A percentile compares a stretch with the other conserved stretches of the same genome.
Evolutionary conservation across 75 land plant species (phyloP).

Genomic region (Gnetum montanum): DNA sequence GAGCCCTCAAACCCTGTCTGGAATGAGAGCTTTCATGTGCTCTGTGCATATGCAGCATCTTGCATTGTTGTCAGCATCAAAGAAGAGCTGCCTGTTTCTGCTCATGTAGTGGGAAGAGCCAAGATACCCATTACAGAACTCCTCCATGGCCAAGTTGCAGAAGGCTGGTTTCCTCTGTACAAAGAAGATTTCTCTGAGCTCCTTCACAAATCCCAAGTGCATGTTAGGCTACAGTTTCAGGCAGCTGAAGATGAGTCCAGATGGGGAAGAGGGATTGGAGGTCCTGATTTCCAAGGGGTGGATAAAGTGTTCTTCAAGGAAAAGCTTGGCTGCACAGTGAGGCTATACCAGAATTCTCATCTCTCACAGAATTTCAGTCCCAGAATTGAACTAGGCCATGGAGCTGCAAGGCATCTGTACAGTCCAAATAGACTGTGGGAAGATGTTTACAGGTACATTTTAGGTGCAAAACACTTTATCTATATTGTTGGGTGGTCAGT

Average conservation of each 20-base stretch:
- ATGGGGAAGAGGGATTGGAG: constrained; percentile 21
- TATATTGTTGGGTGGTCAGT: constrained; percentile 65
- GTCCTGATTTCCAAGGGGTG: constrained; percentile 13
- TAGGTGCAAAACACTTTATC: constrained; percentile 48
- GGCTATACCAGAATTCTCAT: constrained; percentile 43
- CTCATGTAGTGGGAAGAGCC: constrained; percentile 37
- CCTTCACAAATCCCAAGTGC: constrained; percentile 18
- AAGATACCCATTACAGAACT: constrained; percentile 18
- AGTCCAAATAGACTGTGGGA: constrained; percentile 59
- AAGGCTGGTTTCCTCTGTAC: constrained; percentile 29
- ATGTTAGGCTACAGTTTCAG: constrained; percentile 20
- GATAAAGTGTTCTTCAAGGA: constrained; percentile 17
- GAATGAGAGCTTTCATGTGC: constrained; percentile 44
- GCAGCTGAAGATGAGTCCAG: constrained; percentile 10
- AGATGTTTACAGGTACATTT: constrained; percentile 57
- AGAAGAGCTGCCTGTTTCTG: constrained; percentile 23
- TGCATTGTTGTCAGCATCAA: constrained; percentile 33
- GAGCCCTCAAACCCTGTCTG: constrained; percentile 28
- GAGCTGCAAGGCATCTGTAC: not conserved
- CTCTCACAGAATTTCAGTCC: constrained; percentile 30
- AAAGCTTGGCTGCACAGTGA: constrained; percentile 30
- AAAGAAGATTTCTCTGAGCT: constrained; percentile 12
- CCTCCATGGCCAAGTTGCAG: constrained; percentile 10
- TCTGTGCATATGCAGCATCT: constrained; percentile 31
- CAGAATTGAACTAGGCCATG: constrained; percentile 9